phyloP scores from a whole-genome alignment of 768 basidiomycete species.

The Kwoniella newhampshirensis region DNA sequence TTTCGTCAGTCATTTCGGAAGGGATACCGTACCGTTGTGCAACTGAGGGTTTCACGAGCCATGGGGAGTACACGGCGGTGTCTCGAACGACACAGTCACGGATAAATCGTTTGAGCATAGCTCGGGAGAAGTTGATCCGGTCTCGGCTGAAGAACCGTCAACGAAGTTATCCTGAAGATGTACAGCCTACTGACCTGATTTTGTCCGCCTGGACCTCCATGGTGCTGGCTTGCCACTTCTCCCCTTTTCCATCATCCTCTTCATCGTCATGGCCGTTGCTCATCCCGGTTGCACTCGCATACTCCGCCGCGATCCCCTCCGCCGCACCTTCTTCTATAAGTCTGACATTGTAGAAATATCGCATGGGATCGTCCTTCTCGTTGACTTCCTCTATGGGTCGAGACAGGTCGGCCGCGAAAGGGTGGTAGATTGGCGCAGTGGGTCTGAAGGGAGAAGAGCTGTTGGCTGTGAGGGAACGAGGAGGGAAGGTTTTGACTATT shows the following conservation, averaged over 20 bases:
- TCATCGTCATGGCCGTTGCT: conserved; percentile 22
- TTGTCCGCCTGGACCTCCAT: conserved; percentile 77
- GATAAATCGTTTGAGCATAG: conserved; percentile 92
- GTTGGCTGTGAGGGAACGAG: conserved; percentile 24
- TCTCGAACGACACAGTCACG: conserved; percentile 93
- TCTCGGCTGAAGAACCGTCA: conserved; percentile 68
- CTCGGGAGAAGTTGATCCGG: conserved; percentile 91
- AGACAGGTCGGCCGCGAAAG: conserved; percentile 75
- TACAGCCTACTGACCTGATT: conserved; percentile 65
- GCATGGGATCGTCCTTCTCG: conserved; percentile 70
- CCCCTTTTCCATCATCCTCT: conserved; percentile 34
- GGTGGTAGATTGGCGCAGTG: conserved; percentile 57
- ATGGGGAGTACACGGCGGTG: conserved; percentile 86
- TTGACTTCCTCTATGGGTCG: conserved; percentile 69
- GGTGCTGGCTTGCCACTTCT: conserved; percentile 60
- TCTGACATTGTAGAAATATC: conserved; percentile 85
- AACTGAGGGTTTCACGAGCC: conserved; percentile 85
- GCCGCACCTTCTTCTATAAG: conserved; percentile 58
- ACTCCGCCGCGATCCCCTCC: conserved; percentile 32
- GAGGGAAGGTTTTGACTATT: conserved; percentile 71
- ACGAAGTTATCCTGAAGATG: conserved; percentile 3
- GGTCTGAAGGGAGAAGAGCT: conserved; percentile 51
- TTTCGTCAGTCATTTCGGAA: conserved; percentile 80
- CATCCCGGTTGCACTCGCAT: conserved; percentile 27
- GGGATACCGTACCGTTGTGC: conserved; percentile 82